Conservation (phyloP, 163 green algal genomes). For the Coccomyxa subellipsoidea region DNA sequence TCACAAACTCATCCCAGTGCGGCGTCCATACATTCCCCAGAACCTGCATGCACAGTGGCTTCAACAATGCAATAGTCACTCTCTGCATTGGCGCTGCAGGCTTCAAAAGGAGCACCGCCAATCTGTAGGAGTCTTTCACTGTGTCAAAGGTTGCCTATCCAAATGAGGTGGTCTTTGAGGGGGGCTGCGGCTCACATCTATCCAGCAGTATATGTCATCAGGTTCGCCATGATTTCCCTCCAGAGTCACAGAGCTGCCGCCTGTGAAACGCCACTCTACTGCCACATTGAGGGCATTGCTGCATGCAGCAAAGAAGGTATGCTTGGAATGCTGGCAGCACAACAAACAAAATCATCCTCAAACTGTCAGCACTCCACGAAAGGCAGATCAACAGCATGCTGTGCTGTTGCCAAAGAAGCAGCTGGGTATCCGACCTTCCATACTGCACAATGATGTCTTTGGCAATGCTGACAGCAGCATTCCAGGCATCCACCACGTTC, state of each 20-base stretch:
- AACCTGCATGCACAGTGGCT: neutral
- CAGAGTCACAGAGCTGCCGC: neutral
- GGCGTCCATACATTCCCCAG: neutral
- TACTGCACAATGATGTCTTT: neutral
- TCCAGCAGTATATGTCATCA: slow-evolving; percentile 1
- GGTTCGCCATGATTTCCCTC: neutral
- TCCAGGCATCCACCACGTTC: neutral
- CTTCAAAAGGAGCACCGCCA: too few species aligned
- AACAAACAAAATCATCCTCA: neutral
- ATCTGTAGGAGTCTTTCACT: too few species aligned
- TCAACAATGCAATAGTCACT: too few species aligned
- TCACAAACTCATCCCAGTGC: neutral
- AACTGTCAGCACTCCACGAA: neutral
- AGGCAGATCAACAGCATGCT: neutral
- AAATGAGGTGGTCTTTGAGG: too few species aligned
- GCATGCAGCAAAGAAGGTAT: neutral
- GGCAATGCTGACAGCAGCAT: neutral
- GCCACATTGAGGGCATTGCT: neutral
- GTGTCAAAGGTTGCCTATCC: too few species aligned
- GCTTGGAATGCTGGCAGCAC: neutral
- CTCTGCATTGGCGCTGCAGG: too few species aligned
- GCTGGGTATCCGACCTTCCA: neutral
- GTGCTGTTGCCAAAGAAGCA: too few species aligned
- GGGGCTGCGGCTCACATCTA: neutral
- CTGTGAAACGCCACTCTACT: slow-evolving; percentile 2